Evolutionary conservation across 164 flowering plant species (phyloP).

Genomic region (Nymphaea thermarum): DNA sequence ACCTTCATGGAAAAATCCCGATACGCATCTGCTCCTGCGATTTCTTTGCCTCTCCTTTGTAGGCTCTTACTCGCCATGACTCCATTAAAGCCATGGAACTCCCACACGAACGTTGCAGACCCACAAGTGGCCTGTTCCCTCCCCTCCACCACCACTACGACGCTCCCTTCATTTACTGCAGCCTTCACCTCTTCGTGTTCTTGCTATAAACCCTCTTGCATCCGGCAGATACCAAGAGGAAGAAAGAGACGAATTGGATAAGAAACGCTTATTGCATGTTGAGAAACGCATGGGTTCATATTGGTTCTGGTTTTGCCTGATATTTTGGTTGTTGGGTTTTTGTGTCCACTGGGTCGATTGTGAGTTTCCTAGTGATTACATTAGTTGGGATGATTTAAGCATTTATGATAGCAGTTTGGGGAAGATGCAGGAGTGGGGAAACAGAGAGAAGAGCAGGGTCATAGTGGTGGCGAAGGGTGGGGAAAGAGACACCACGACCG

Average conservation of each 20-base stretch:
- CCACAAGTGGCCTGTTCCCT: no score
- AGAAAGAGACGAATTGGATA: background rate
- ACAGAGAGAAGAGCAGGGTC: conserved; percentile 11
- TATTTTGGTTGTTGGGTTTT: background rate
- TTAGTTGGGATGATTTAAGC: conserved; percentile 61
- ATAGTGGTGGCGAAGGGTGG: conserved; percentile 69
- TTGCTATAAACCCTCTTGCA: no score
- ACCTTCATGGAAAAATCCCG: background rate
- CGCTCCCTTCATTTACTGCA: background rate
- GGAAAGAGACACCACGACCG: conserved; percentile 37
- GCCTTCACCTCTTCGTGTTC: background rate
- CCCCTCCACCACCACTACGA: background rate
- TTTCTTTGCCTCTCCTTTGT: no score
- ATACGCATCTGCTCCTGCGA: background rate
- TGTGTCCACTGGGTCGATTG: conserved; percentile 1
- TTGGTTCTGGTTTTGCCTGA: conserved; percentile 1
- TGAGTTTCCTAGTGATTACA: conserved; percentile 8
- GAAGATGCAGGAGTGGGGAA: conserved; percentile 4
- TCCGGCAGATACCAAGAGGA: background rate
- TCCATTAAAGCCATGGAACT: background rate
- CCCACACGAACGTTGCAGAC: background rate
- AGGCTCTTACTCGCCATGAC: background rate
- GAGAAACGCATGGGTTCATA: conserved; percentile 4
- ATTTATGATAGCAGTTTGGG: conserved; percentile 7
- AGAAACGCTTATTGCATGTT: background rate